These are phyloP conservation scores for Fusarium coffeatum DNA, from an alignment of 2,329 filamentous ascomycete genomes.

Conservation along the genomic window DNA sequence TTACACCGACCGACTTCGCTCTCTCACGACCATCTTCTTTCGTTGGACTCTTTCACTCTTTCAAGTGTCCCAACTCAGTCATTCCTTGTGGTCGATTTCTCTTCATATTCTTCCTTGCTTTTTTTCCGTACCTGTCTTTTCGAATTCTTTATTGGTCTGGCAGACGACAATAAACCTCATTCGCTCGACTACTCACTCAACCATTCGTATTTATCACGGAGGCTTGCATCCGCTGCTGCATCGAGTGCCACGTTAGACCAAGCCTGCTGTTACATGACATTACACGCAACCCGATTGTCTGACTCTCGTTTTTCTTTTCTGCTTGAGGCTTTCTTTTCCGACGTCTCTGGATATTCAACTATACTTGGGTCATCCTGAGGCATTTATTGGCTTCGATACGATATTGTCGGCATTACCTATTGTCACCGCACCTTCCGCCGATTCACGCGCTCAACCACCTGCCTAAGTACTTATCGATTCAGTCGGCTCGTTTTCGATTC, in stretches of 20 bases:
- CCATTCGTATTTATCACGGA: slow-evolving; percentile 39
- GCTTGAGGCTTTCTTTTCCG: slow-evolving; percentile 26
- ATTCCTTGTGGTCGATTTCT: slow-evolving; percentile 24
- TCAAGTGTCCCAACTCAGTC: slow-evolving; percentile 35
- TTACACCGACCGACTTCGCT: not conserved
- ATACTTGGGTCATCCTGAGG: slow-evolving; percentile 13
- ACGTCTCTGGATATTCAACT: not conserved
- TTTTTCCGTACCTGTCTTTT: slow-evolving; percentile 12
- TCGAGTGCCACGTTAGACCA: slow-evolving; percentile 39
- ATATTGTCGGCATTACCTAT: not conserved
- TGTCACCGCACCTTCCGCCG: slow-evolving; percentile 1
- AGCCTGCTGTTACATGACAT: slow-evolving; percentile 29
- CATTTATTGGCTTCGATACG: slow-evolving; percentile 12
- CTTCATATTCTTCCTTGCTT: slow-evolving; percentile 12
- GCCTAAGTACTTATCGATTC: not conserved
- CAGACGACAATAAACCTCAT: slow-evolving; percentile 17
- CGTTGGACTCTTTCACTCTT: slow-evolving; percentile 38
- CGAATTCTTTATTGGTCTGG: slow-evolving; percentile 1
- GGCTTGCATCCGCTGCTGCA: slow-evolving; percentile 38
- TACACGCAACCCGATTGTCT: slow-evolving; percentile 8
- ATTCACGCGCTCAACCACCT: not conserved
- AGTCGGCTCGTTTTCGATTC: not conserved
- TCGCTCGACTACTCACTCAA: slow-evolving; percentile 3
- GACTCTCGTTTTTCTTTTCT: slow-evolving; percentile 24
- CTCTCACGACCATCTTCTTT: slow-evolving; percentile 25